Percentiles rank a stretch among this genome's conserved stretches.
These are phyloP conservation scores for Nicotiana benthamiana DNA, from an alignment of 257 asterid species.

Conservation along the genomic window DNA sequence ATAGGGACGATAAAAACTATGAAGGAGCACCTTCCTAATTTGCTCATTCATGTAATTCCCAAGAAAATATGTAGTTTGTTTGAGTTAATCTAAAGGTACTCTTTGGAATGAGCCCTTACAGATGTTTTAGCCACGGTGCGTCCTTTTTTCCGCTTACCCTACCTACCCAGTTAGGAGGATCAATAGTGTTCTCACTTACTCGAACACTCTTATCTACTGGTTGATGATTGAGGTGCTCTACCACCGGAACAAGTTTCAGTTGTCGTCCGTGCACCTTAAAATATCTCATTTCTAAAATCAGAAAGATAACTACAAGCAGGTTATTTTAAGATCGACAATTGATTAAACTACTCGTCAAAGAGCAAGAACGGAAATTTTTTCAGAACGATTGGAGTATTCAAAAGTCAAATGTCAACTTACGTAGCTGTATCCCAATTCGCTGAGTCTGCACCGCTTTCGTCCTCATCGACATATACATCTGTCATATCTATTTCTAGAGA, in stretches of 20 bases:
- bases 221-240: too few relatives aligned
- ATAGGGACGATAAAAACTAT: constrained; percentile 33
- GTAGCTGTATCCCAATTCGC: not conserved
- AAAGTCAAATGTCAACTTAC: not conserved
- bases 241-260: too few relatives aligned
- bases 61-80: constrained; percentile 27
- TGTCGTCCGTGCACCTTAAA: too few relatives aligned
- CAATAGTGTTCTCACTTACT: too few relatives aligned
- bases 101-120: not conserved
- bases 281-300: too few relatives aligned
- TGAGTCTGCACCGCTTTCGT: not conserved
- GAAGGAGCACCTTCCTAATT: constrained; percentile 20
- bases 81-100: not conserved
- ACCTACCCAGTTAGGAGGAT: too few relatives aligned
- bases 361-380: not conserved
- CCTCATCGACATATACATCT: not conserved
- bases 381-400: not conserved
- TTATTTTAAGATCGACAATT: too few relatives aligned
- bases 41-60: constrained; percentile 14
- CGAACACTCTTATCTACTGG: too few relatives aligned
- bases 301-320: too few relatives aligned
- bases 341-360: too few relatives aligned
- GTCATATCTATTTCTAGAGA: not conserved
- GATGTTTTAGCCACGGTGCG: not conserved
- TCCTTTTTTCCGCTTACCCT: too few relatives aligned